phyloP scores from a whole-genome alignment of 768 basidiomycete genomes.

The Phylloporus sp. region DNA sequence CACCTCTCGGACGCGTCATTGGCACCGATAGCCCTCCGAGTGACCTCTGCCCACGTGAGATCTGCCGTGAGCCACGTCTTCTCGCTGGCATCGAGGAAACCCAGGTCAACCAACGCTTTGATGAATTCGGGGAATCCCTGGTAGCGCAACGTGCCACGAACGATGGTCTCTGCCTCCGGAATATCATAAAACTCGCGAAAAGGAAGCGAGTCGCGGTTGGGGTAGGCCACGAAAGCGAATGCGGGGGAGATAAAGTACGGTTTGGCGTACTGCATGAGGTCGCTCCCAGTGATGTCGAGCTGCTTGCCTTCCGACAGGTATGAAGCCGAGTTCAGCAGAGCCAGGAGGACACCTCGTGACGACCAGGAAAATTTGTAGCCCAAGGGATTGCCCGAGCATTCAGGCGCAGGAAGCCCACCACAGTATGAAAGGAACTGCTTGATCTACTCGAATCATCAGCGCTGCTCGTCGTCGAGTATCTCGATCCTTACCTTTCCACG shows the following conservation, averaged over 20 bases:
- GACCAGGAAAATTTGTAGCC: constrained; percentile 99
- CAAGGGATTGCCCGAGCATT: constrained; percentile 88
- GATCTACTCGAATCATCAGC: constrained; percentile 43
- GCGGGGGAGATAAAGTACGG: constrained; percentile 95
- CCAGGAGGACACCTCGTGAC: constrained; percentile 90
- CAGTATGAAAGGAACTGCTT: constrained; percentile 93
- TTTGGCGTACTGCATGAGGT: constrained; percentile 87
- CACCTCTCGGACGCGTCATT: constrained; percentile 67
- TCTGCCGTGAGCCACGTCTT: constrained; percentile 75
- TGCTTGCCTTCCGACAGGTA: constrained; percentile 65
- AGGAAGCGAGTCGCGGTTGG: constrained; percentile 89
- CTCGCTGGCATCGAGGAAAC: constrained; percentile 72
- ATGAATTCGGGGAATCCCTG: constrained; percentile 97
- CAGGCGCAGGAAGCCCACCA: constrained; percentile 91
- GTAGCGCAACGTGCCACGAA: constrained; percentile 91
- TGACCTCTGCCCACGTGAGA: constrained; percentile 81
- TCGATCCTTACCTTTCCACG: constrained; percentile 76
- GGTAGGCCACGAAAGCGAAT: constrained; percentile 94
- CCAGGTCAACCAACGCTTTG: constrained; percentile 77
- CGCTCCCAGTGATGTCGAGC: constrained; percentile 64
- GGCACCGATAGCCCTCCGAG: constrained; percentile 67
- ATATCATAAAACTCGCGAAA: constrained; percentile 92
- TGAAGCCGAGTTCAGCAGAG: constrained; percentile 85
- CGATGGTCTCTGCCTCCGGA: constrained; percentile 87
- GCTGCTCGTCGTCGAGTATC: not conserved